phyloP scores from a whole-genome alignment of 176 grass and related monocot genomes.

The Oryza punctata region DNA sequence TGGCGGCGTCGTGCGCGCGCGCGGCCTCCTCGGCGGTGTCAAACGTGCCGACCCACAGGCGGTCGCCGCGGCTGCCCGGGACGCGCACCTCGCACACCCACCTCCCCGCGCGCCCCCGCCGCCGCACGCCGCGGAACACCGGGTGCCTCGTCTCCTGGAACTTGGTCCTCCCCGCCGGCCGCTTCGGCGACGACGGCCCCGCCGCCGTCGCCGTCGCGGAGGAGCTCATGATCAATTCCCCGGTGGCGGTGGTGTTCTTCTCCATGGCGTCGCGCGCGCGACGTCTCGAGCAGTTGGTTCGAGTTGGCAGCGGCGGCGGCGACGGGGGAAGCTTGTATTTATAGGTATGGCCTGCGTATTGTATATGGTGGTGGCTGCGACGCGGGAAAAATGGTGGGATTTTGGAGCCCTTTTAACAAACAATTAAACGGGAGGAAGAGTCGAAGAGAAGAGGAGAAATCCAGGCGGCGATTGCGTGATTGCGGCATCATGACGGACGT shows the following conservation, averaged over 20 bases:
- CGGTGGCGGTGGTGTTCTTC: neutral
- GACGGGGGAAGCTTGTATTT: neutral
- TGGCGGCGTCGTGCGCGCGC: constrained; percentile 54
- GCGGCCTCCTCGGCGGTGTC: constrained; percentile 31
- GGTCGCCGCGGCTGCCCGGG: constrained; percentile 25
- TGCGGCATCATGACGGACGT: neutral
- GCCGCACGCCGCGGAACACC: constrained; percentile 76
- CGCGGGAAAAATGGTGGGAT: neutral
- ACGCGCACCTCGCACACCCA: constrained; percentile 86
- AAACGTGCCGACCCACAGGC: constrained; percentile 75
- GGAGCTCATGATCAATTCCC: neutral
- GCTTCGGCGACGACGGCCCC: constrained; percentile 41
- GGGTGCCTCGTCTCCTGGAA: constrained; percentile 90
- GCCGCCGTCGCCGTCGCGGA: neutral
- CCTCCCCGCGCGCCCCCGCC: constrained; percentile 42
- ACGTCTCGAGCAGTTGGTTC: neutral
- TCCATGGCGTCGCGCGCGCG: constrained; percentile 16
- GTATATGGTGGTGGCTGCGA: no score
- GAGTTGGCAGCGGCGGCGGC: neutral
- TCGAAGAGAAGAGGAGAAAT: neutral
- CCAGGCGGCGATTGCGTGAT: neutral
- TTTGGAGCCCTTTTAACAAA: neutral
- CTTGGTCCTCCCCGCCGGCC: constrained; percentile 71
- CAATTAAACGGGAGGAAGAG: neutral
- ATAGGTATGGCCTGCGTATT: no score